Evolutionary conservation across 2,329 filamentous ascomycete species (phyloP), one percentile per base, ranked within the genome.

Genomic region (Pseudogymnoascus sp.): DNA sequence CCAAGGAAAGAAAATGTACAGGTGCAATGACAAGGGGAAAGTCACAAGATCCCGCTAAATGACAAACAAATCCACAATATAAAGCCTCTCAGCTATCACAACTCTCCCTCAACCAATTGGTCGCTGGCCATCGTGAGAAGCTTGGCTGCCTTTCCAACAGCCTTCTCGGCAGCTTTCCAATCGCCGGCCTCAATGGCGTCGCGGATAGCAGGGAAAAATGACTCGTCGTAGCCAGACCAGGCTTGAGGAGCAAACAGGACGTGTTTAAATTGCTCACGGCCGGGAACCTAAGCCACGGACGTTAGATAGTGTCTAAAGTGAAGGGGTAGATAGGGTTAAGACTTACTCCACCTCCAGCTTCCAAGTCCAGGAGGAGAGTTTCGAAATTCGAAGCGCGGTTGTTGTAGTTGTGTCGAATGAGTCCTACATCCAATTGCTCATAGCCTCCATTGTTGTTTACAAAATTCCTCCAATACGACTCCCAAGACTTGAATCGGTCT

Each of bases 211-310:
- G 92, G 92, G 74, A 95, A 95, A 63, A 82, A 82, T 0, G 82
- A 81, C 60, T 82, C 81, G 30, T 87, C 81, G 65, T 86, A 82
- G 35, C 81, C 83, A 33, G 85, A 85, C 86, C 90, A 92, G 2
- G 83, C 76, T 68, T 90, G 83, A 0, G 94, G 94, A 1, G 89
- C 92, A 70, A 92, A 95, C 60, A 99, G 76, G 69, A 95, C 81
- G 73, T 96, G 94, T 73, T 95, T 96, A 79, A 91, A 99, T 74
- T 97, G 94, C 4, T 88, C 89, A 64, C 92, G 85, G 67, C 90
- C 90, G 37, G 89, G 89, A 3, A 95, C 81, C 88, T 91, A 60
- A 62, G 59, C 65, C 61, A 67, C 60, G 15, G 10, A 57, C 59
- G 18, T 57, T 30, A 45, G 28, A n/a, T 57, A 45, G 48, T 39